These are phyloP conservation scores for Ehretia macrophylla DNA, from an alignment of 257 asterid genomes.

Conservation along the genomic window DNA sequence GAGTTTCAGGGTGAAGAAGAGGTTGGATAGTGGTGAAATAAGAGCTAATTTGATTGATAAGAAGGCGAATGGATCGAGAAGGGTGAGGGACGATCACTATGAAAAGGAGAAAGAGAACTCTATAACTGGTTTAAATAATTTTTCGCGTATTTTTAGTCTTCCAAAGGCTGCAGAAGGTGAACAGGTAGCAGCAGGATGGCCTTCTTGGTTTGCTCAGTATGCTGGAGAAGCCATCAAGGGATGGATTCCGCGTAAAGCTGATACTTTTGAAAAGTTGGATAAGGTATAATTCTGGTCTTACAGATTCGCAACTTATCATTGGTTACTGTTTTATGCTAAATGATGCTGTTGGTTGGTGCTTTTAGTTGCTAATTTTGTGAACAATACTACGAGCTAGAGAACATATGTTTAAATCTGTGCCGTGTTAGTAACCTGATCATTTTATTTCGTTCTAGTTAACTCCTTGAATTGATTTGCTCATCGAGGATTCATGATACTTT, in stretches of 20 bases:
- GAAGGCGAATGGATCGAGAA: slow-evolving; percentile 45
- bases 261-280: slow-evolving; percentile 81
- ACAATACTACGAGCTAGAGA: too few species aligned
- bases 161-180: slow-evolving; percentile 77
- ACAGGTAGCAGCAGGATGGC: slow-evolving; percentile 94
- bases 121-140: slow-evolving; percentile 30
- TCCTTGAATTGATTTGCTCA: too few species aligned
- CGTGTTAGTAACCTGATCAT: too few species aligned
- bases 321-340: too few species aligned
- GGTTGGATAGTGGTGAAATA: slow-evolving; percentile 35
- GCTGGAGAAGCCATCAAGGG: slow-evolving; percentile 92
- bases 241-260: slow-evolving; percentile 82
- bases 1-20: slow-evolving; percentile 50
- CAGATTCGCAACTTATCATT: too few species aligned
- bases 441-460: too few species aligned
- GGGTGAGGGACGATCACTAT: slow-evolving; percentile 57
- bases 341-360: too few species aligned
- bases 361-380: too few species aligned
- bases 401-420: too few species aligned
- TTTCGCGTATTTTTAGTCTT: slow-evolving; percentile 46
- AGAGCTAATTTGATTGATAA: slow-evolving; percentile 54
- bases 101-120: slow-evolving; percentile 24
- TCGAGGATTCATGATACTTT: too few species aligned
- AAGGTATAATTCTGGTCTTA: slow-evolving; percentile 50
- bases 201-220: slow-evolving; percentile 79